Conservation (phyloP, 306 rosid genomes). For the Trichosanthes truncata region DNA sequence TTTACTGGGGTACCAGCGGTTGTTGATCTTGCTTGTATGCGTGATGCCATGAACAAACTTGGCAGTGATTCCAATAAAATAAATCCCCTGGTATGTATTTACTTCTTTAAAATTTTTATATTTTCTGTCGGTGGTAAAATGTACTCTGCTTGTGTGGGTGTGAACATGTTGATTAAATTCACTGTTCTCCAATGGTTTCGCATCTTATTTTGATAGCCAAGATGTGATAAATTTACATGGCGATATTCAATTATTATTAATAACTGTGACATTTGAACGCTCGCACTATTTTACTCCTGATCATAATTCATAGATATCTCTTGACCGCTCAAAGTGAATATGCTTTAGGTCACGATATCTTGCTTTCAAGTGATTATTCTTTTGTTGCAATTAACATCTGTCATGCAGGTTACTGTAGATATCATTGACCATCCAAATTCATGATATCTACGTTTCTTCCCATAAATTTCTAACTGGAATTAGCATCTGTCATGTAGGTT, state of each 20-base stretch:
- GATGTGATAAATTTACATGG: neutral
- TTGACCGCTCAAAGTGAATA: neutral
- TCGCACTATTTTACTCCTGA: neutral
- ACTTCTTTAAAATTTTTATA: neutral
- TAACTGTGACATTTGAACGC: neutral
- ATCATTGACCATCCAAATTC: neutral
- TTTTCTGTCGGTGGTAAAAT: neutral
- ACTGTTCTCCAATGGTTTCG: neutral
- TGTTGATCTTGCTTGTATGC: conserved; percentile 94
- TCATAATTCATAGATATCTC: neutral
- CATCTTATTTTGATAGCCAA: neutral
- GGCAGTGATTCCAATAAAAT: conserved; percentile 87
- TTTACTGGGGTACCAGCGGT: conserved; percentile 92
- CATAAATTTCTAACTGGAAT: conserved; percentile 1
- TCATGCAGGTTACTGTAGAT: neutral
- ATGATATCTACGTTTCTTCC: neutral
- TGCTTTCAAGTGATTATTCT: neutral
- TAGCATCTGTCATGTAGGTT: conserved; percentile 45
- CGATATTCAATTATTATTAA: neutral
- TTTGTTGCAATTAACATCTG: neutral
- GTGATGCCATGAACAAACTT: conserved; percentile 91
- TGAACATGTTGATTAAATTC: neutral
- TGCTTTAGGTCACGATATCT: neutral
- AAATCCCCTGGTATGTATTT: conserved; percentile 65
- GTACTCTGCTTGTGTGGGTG: neutral